A percentile compares a stretch with the other conserved stretches of the same genome.
phyloP scores from a whole-genome alignment of 148 eudicot genomes.

The Persicaria maculosa region DNA sequence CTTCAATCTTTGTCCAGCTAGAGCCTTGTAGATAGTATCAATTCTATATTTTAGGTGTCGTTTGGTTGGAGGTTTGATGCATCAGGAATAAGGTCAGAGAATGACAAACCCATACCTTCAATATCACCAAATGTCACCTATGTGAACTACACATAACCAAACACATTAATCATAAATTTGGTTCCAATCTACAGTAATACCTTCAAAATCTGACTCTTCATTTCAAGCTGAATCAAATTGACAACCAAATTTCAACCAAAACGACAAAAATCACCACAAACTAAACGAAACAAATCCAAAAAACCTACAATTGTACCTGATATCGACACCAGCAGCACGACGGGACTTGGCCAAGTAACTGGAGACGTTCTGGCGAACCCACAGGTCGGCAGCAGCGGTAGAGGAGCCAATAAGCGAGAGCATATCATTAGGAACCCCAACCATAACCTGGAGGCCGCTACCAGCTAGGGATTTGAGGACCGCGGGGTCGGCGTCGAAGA shows the following conservation, averaged over 20 bases:
- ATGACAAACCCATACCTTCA: no score
- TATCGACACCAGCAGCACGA: conserved; percentile 34
- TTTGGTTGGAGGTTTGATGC: neutral
- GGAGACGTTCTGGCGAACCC: conserved; percentile 66
- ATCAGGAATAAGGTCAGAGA: neutral
- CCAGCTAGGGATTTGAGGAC: conserved; percentile 44
- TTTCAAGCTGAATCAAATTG: no score
- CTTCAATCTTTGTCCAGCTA: neutral
- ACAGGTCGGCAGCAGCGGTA: conserved; percentile 46
- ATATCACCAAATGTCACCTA: no score
- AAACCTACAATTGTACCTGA: conserved; percentile 35
- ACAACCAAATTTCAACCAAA: neutral
- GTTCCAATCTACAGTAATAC: no score
- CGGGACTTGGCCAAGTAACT: conserved; percentile 29
- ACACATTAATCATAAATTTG: no score
- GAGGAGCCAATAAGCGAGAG: conserved; percentile 41
- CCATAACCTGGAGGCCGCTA: conserved; percentile 59
- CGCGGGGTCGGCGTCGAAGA: conserved; percentile 68
- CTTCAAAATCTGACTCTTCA: no score
- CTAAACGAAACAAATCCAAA: neutral
- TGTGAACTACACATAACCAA: no score
- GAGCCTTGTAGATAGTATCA: neutral
- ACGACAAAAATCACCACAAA: neutral
- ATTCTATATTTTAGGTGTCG: neutral
- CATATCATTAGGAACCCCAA: conserved; percentile 71